Base-by-base conservation (phyloP, 2,329 filamentous ascomycete species). In the Leptographium wingfieldii region DNA sequence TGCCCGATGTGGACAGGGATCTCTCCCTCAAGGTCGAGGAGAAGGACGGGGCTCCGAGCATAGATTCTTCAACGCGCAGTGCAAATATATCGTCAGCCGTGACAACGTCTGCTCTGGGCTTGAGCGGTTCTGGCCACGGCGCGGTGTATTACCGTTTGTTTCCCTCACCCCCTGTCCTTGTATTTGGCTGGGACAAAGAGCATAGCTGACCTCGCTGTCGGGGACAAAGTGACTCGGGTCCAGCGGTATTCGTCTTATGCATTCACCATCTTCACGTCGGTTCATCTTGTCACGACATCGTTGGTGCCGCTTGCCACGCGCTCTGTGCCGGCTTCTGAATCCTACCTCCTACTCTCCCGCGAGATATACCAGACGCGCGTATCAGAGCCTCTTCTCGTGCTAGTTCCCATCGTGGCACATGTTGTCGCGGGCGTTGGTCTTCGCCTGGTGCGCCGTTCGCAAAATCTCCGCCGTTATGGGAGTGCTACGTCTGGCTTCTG, bases 281-380 rank as follows among this genome's bases (percentile, higher is more conserved):
- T 92, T 59, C 90, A 95, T 74, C 76, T 92, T 63, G 79, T 85
- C 67, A 95, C 92, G 67, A 92, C 90, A 40, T 89, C 89, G 9
- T 71, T 95, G 52, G 86, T 95, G 64, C 91, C 90, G 0, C 81
- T 94, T 46, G 67, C 85, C 56, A 90, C 88, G 49, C 82, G 79
- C 60, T 90, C 87, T 54, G 82, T 94, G 7, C 76, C 86, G 10
- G 81, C 84, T 58, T 88, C 88, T 62, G 92, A 96, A 70, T 85
- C 84, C 56, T 95, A 91, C 72, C 84, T 97, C 56, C 86, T 97
- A 64, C 88, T 96, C 71, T 92, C 91, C 33, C 84, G 92, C 63
- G 92, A 95, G 56, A 85, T 94, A 71, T 97, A 97, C 76, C 92
- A 96, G 72, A 92, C 90, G 1, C 80, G 86, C 2, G 76, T 89